Percentiles rank a stretch among this genome's conserved stretches.
Conservation (phyloP, 2,329 filamentous ascomycete genomes). For the Cladosporium sp. region DNA sequence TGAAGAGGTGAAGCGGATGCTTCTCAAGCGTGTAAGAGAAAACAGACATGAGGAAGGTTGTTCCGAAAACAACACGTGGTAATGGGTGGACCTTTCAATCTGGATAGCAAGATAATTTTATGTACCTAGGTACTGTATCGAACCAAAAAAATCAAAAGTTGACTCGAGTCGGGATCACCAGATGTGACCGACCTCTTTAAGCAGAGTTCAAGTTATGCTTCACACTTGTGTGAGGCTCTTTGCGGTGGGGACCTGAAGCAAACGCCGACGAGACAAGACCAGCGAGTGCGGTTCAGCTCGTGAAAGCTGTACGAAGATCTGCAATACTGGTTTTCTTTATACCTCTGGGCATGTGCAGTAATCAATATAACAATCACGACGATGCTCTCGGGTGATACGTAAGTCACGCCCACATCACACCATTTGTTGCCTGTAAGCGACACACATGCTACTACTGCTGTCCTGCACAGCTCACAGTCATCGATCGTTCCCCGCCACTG, state of each 20-base stretch:
- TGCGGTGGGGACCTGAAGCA: neutral
- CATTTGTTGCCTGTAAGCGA: too few relatives aligned
- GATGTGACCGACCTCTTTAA: neutral
- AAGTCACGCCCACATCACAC: too few relatives aligned
- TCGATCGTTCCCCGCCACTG: too few relatives aligned
- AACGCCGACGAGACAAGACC: too few relatives aligned
- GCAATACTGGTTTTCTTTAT: too few relatives aligned
- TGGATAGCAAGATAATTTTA: conserved; percentile 9
- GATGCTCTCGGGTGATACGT: too few relatives aligned
- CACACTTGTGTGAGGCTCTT: neutral
- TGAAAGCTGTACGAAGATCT: too few relatives aligned
- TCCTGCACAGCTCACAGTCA: too few relatives aligned
- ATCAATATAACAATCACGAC: too few relatives aligned
- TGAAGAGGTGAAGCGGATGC: conserved; percentile 1
- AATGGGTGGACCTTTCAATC: neutral
- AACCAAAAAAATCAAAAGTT: neutral
- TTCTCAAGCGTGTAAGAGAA: neutral
- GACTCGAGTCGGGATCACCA: neutral
- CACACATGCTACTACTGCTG: too few relatives aligned
- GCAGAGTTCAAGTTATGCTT: neutral
- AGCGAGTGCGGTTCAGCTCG: too few relatives aligned
- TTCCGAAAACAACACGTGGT: neutral
- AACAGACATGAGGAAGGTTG: neutral
- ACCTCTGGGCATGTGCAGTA: too few relatives aligned
- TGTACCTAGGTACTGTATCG: conserved; percentile 8